Evolutionary conservation across 345 rosid species (phyloP).

Genomic region (Xanthoceras sorbifolium): DNA sequence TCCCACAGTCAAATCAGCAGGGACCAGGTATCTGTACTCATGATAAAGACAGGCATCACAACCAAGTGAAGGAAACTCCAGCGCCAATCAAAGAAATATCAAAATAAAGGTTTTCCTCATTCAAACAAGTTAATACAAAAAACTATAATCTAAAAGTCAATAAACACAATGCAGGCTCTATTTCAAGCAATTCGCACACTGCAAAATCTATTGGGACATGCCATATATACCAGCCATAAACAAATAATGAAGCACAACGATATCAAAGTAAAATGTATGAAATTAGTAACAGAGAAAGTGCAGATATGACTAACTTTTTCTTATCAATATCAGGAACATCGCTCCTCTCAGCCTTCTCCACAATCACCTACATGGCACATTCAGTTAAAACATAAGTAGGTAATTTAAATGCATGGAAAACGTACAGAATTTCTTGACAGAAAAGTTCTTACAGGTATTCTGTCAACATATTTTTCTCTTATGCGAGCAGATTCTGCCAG

Average conservation of each 20-base stretch:
- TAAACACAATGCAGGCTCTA: background rate
- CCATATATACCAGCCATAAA: background rate
- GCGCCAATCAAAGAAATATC: background rate
- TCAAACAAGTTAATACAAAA: background rate
- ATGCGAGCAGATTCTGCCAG: slow-evolving; percentile 82
- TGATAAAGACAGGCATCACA: background rate
- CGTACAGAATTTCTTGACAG: background rate
- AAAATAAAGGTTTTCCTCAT: background rate
- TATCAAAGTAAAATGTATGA: background rate
- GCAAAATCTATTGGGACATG: background rate
- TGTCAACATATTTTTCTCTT: slow-evolving; percentile 85
- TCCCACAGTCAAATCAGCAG: slow-evolving; percentile 73
- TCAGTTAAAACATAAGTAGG: background rate
- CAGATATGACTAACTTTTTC: slow-evolving; percentile 69
- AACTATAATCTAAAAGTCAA: background rate
- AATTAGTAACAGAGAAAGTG: background rate
- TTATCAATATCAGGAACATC: slow-evolving; percentile 97
- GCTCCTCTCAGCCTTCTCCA: slow-evolving; percentile 84
- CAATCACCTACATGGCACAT: slow-evolving; percentile 71
- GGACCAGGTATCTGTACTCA: slow-evolving; percentile 67
- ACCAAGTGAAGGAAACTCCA: background rate
- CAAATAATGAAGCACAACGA: background rate
- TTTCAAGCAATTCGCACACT: background rate
- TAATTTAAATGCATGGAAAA: background rate
- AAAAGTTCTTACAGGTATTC: slow-evolving; percentile 68